Percentiles rank a stretch among this genome's conserved stretches.
Conservation (phyloP, 2,329 filamentous ascomycete genomes). For the Trichoderma arundinaceum region DNA sequence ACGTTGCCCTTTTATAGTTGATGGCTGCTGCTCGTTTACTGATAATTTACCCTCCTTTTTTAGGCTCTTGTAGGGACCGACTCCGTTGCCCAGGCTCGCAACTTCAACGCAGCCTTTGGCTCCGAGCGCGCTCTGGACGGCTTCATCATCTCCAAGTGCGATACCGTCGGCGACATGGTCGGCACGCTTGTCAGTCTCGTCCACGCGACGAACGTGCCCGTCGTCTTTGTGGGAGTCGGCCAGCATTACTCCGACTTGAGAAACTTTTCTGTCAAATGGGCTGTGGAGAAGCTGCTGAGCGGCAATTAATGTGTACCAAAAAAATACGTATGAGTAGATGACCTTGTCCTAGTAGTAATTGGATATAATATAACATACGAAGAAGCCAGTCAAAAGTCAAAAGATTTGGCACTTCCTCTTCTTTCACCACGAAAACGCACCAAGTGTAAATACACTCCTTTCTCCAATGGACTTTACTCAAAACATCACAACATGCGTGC, state of each 20-base stretch:
- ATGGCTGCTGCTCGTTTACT: background rate
- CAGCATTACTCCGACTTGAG: constrained; percentile 72
- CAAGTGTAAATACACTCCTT: no score
- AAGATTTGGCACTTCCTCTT: background rate
- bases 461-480: background rate
- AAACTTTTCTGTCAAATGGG: constrained; percentile 73
- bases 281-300: constrained; percentile 68
- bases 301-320: constrained; percentile 45
- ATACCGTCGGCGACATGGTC: constrained; percentile 99
- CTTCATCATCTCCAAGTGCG: constrained; percentile 98
- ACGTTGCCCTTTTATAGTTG: constrained; percentile 32
- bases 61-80: constrained; percentile 92
- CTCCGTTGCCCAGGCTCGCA: constrained; percentile 91
- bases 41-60: background rate
- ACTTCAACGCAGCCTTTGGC: constrained; percentile 95
- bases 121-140: constrained; percentile 81
- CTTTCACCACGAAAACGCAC: background rate
- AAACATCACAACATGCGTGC: background rate
- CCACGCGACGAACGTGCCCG: constrained; percentile 93
- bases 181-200: constrained; percentile 95
- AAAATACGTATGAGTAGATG: constrained; percentile 8
- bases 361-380: constrained; percentile 23
- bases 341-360: constrained; percentile 12
- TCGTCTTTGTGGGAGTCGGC: constrained; percentile 83
- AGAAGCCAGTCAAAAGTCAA: background rate